phyloP scores from a whole-genome alignment of 352 stramenopile species.

The Peronospora belbahrii region DNA sequence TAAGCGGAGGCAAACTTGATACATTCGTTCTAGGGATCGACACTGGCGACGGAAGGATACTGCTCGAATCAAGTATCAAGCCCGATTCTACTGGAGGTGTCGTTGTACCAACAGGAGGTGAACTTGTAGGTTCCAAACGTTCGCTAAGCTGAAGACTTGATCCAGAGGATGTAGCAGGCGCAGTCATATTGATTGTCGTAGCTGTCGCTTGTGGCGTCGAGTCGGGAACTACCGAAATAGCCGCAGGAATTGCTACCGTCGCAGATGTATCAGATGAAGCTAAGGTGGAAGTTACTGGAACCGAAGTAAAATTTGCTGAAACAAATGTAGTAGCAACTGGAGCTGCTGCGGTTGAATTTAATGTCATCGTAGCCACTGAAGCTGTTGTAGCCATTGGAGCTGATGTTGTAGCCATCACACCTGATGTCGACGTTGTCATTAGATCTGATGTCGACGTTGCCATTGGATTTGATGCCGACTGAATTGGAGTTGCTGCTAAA shows the following conservation, averaged over 20 bases:
- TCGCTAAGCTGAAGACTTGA: conserved; percentile 6
- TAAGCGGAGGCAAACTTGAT: conserved; percentile 18
- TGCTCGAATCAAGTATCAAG: too few species aligned
- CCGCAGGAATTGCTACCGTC: not conserved
- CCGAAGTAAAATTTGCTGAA: not conserved
- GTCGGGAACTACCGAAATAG: not conserved
- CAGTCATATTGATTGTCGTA: not conserved
- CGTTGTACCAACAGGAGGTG: conserved; percentile 13
- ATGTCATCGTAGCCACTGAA: not conserved
- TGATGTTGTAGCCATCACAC: not conserved
- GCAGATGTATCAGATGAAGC: not conserved
- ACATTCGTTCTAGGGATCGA: conserved; percentile 8
- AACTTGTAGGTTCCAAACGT: conserved; percentile 3
- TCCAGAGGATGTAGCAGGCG: not conserved
- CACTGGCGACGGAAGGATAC: not conserved
- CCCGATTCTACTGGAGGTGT: conserved; percentile 3
- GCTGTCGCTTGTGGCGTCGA: not conserved
- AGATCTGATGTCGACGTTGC: too few species aligned
- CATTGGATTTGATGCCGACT: too few species aligned
- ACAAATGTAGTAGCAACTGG: not conserved
- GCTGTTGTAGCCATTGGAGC: not conserved
- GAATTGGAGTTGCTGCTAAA: too few species aligned
- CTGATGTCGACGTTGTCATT: too few species aligned
- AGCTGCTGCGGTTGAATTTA: not conserved
- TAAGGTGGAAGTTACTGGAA: not conserved